Evolutionary conservation across 225 moss, liverwort and hornwort species (phyloP).

Genomic region (Polytrichum formosum): DNA sequence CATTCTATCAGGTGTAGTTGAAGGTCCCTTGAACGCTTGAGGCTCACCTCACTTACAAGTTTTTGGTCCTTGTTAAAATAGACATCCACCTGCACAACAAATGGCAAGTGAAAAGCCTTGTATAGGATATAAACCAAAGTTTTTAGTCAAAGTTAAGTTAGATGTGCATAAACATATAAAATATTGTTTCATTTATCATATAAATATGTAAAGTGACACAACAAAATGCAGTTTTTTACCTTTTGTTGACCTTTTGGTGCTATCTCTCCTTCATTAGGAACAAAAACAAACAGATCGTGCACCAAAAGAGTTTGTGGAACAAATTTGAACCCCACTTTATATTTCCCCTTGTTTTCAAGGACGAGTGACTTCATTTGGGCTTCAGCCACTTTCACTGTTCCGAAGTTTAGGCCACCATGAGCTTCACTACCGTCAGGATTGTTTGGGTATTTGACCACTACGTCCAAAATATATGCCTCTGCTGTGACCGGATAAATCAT

Average conservation of each 20-base stretch:
- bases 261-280: constrained; percentile 52
- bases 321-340: constrained; percentile 67
- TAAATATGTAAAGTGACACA: neutral
- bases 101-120: too few species aligned
- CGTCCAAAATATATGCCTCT: constrained; percentile 68
- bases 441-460: constrained; percentile 46
- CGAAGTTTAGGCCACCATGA: constrained; percentile 60
- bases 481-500: constrained; percentile 39
- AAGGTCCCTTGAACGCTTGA: constrained; percentile 49
- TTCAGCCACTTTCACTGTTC: constrained; percentile 50
- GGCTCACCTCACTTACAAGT: constrained; percentile 40
- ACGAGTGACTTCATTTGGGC: constrained; percentile 32
- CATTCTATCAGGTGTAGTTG: constrained; percentile 63
- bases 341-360: constrained; percentile 81
- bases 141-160: neutral
- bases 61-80: constrained; percentile 68
- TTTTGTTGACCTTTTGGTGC: constrained; percentile 50
- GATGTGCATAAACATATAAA: neutral
- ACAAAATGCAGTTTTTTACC: constrained; percentile 22
- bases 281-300: constrained; percentile 47
- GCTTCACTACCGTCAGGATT: neutral
- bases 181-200: neutral
- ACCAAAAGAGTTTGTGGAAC: constrained; percentile 34
- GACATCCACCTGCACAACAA: constrained; percentile 49
- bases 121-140: neutral